Conservation (phyloP, 306 rosid genomes). For the Ochetophila trinervis region DNA sequence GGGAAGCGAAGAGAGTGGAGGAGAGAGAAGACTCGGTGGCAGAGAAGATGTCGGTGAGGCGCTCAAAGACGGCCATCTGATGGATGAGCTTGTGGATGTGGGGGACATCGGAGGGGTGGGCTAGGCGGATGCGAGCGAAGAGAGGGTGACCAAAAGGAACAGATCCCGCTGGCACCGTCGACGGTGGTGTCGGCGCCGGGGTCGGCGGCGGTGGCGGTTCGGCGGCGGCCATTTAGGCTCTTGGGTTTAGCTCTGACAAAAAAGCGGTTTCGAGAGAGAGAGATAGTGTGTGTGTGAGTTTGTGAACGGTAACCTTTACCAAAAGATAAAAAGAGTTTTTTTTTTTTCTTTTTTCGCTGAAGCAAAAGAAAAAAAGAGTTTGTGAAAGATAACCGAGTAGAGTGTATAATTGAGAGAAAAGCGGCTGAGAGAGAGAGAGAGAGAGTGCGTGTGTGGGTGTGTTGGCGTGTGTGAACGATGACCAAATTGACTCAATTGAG, state of each 20-base stretch:
- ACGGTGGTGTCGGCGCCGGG: slow-evolving; percentile 36
- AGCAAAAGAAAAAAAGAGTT: too few species aligned
- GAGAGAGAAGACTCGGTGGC: slow-evolving; percentile 68
- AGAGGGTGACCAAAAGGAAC: slow-evolving; percentile 45
- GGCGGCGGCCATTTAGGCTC: slow-evolving; percentile 55
- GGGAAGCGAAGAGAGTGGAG: slow-evolving; percentile 58
- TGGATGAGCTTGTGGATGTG: slow-evolving; percentile 79
- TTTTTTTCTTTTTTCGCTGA: too few species aligned
- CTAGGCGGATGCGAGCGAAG: slow-evolving; percentile 77
- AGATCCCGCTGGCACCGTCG: slow-evolving; percentile 26
- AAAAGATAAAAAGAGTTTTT: too few species aligned
- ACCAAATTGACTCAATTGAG: too few species aligned
- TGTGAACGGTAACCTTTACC: too few species aligned
- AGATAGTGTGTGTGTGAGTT: neutral
- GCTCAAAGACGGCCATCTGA: slow-evolving; percentile 82
- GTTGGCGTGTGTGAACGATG: too few species aligned
- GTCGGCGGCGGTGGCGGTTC: slow-evolving; percentile 80
- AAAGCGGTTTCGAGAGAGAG: neutral
- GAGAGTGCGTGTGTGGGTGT: too few species aligned
- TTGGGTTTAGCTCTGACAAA: neutral
- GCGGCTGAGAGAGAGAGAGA: too few species aligned
- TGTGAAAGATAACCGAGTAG: too few species aligned
- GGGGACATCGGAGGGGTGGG: slow-evolving; percentile 56
- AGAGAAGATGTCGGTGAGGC: slow-evolving; percentile 55
- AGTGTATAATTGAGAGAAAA: too few species aligned